Conservation (phyloP, 306 rosid species). For the Quercus wislizeni region DNA sequence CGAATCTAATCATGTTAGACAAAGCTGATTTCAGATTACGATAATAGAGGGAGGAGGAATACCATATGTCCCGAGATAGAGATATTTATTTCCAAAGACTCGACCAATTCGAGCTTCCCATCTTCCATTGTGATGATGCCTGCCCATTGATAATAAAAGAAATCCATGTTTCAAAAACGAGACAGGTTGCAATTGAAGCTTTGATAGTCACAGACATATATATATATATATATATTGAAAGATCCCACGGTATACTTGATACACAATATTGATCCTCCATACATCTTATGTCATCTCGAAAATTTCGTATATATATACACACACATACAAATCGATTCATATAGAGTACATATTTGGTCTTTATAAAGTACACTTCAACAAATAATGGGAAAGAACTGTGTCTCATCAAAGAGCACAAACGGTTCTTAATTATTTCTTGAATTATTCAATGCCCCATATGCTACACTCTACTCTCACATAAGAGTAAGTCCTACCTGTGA, state of each 20-base stretch:
- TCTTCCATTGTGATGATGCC: constrained; percentile 91
- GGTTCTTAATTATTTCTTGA: too few species aligned
- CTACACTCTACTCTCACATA: too few species aligned
- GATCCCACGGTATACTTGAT: background rate
- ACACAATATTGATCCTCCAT: too few species aligned
- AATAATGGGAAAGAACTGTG: too few species aligned
- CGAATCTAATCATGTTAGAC: background rate
- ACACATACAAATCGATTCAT: too few species aligned
- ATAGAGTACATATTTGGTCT: too few species aligned
- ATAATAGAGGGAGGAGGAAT: background rate
- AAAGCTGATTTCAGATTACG: background rate
- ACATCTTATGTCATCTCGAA: too few species aligned
- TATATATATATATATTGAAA: background rate
- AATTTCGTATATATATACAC: too few species aligned
- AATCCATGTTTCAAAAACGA: background rate
- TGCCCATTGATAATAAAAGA: constrained; percentile 14
- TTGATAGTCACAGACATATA: background rate
- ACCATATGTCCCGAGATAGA: constrained; percentile 91
- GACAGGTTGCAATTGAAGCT: background rate
- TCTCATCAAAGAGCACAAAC: too few species aligned
- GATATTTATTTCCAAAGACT: constrained; percentile 83
- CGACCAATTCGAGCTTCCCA: constrained; percentile 95
- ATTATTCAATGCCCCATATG: too few species aligned
- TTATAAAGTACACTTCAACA: too few species aligned
- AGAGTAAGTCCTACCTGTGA: too few species aligned